Conservation (phyloP, 1,284 basidiomycete genomes). For the Cryptococcus deneoformans region DNA sequence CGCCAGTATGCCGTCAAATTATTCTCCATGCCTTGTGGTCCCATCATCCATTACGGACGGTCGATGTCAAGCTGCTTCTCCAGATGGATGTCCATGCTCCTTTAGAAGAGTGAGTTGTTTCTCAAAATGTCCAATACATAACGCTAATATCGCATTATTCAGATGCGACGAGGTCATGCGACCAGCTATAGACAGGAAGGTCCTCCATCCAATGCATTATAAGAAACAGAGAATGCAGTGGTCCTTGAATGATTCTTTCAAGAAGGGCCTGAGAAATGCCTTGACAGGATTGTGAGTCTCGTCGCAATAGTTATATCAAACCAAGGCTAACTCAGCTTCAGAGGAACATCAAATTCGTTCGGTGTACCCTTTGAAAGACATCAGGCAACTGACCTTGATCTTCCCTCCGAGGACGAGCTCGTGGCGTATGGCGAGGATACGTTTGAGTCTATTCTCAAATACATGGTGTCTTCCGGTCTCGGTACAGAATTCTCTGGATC, state of each 20-base stretch:
- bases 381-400: slow-evolving; percentile 41
- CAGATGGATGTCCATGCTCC: slow-evolving; percentile 52
- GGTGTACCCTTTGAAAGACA: slow-evolving; percentile 72
- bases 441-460: slow-evolving; percentile 99
- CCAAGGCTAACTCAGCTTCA: slow-evolving; percentile 42
- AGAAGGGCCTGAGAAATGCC: slow-evolving; percentile 76
- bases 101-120: slow-evolving; percentile 23
- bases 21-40: slow-evolving; percentile 92
- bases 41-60: slow-evolving; percentile 66
- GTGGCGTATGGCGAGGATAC: slow-evolving; percentile 84
- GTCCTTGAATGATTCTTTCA: slow-evolving; percentile 70
- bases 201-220: slow-evolving; percentile 55
- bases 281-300: slow-evolving; percentile 79
- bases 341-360: slow-evolving; percentile 86
- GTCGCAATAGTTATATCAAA: background rate
- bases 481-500: slow-evolving; percentile 58
- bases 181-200: slow-evolving; percentile 69
- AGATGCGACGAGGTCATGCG: slow-evolving; percentile 68
- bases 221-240: slow-evolving; percentile 55
- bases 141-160: slow-evolving; percentile 10
- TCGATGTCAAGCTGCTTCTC: slow-evolving; percentile 81
- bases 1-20: slow-evolving; percentile 82
- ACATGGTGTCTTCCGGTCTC: slow-evolving; percentile 88
- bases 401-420: slow-evolving; percentile 58
- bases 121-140: background rate